Base-by-base conservation (phyloP, 2,329 filamentous ascomycete species). In the Sporothrix dimorphospora region DNA sequence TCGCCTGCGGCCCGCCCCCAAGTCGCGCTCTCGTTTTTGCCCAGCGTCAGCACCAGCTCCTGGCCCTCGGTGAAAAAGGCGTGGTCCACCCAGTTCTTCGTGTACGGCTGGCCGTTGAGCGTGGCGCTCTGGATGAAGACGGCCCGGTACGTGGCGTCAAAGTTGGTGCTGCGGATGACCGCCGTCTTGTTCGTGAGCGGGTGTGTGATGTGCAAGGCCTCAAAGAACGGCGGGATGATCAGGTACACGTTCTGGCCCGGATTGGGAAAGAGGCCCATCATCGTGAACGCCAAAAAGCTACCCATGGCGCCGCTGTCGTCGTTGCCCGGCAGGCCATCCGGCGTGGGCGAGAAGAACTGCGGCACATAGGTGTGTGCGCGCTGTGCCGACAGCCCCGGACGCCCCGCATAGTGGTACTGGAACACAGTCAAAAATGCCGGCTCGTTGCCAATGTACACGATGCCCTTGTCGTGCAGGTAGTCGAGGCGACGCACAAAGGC, bases 251-350 rank as follows among this genome's bases (percentile, higher is more conserved):
- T 82, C 76, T 92, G 90, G 0, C 90, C 90, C 0, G 89, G 85
- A 55, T 91, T 89, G 0, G 91, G 91, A 79, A 90, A 93, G 7
- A 92, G 80, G 0, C 91, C 91, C 82, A 92, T 87, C 90, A 92
- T 92, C 30, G 85, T 82, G 1, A 92, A 85, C 0, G 88, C 88
- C 0, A 89, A 82, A 73, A 92, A 92, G 0, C 86, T 86, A 21
- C 90, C 90, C 90, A 92, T 92, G 0, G 91, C 89, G 4, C 91
- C 91, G 63, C 85, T 86, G 78, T 93, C 91, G 72, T 92, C 90
- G 77, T 92, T 93, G 0, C 91, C 91, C 0, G 91, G 90, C 8
- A 93, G 85, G 0, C 90, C 91, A 1, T 80, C 81, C 0, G 87
- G 80, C 0, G 86, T 87, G 0, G 87, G 84, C 75, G 87, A 85